Percentiles rank a stretch among this genome's conserved stretches.
Evolutionary conservation across 1,284 basidiomycete species (phyloP).

Genomic region (Cryptococcus sp.): DNA sequence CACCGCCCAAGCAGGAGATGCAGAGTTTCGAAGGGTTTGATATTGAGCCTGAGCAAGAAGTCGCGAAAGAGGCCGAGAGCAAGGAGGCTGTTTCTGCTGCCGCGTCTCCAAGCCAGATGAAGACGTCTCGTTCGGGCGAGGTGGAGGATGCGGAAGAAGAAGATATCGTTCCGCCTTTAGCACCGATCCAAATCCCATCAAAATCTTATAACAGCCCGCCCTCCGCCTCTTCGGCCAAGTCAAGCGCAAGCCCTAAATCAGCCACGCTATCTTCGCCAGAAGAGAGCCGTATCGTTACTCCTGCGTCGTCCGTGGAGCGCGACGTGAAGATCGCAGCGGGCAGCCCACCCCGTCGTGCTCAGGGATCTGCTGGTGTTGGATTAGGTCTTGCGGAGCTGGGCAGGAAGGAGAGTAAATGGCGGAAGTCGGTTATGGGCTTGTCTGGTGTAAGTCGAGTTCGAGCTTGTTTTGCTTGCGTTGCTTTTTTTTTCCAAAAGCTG

Average conservation of each 20-base stretch:
- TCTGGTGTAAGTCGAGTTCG: slow-evolving; percentile 31
- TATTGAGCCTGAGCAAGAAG: slow-evolving; percentile 19
- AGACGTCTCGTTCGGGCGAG: slow-evolving; percentile 7
- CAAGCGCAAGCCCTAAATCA: background rate
- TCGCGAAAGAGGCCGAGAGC: too few species aligned
- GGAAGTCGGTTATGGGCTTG: slow-evolving; percentile 35
- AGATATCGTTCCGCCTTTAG: slow-evolving; percentile 17
- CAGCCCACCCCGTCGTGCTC: slow-evolving; percentile 24
- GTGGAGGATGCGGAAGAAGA: slow-evolving; percentile 14
- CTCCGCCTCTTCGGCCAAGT: background rate
- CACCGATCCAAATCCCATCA: slow-evolving; percentile 23
- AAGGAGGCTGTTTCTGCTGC: too few species aligned
- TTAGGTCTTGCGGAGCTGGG: slow-evolving; percentile 12
- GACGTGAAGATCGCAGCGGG: slow-evolving; percentile 17
- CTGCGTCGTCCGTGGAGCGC: slow-evolving; percentile 1
- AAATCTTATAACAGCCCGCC: background rate
- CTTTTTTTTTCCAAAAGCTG: background rate
- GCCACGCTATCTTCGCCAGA: background rate
- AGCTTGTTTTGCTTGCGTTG: too few species aligned
- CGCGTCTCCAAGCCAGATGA: too few species aligned
- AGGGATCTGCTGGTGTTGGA: slow-evolving; percentile 5
- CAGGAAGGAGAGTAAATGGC: slow-evolving; percentile 38
- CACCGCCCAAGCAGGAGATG: slow-evolving; percentile 13
- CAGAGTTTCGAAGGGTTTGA: slow-evolving; percentile 30
- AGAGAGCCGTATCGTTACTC: slow-evolving; percentile 3